Base-by-base conservation (phyloP, 2,329 filamentous ascomycete species). In the Phialemonium atrogriseum region DNA sequence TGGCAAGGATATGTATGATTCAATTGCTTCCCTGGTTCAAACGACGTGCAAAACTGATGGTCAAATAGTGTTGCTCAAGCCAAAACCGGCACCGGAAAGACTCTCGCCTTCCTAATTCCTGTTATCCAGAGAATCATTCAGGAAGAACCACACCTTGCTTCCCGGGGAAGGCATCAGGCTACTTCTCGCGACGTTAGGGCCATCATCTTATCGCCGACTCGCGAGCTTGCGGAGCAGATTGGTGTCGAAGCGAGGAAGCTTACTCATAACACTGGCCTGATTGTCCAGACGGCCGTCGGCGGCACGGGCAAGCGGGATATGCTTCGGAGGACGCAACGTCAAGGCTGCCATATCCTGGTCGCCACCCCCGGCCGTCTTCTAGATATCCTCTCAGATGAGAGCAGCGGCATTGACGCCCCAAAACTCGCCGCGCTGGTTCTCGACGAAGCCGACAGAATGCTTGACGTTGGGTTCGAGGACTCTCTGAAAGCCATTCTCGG, bases 391-490 rank as follows among this genome's bases (percentile, higher is more conserved):
- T 68, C 68, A 4, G 85, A 94, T 48, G 58, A 64, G 0, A 50
- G 53, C 34, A 73, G 68, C 35, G 70, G 74, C 15, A 73, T 94
- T 23, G 62, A 65, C 14, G 83, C 84, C 57, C 87, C 52, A 56
- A 88, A 84, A 55, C 80, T 96, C 66, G 83, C 86, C 55, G 93
- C 91, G 45, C 70, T 98, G 27, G 87, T 96, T 42, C 80, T 98
- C 27, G 91, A 98, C 47, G 91, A 98, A 68, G 91, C 91, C 48
- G 91, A 98, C 60, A 84, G 91, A 47, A 95, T 98, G 84, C 73
- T 98, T 53, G 91, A 98, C 64, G 91, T 94, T 68, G 91, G 84
- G 3, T 89, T 89, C 48, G 66, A 79, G 35, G 64, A 66, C 21
- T 79, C 78, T 34, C 69, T 89, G 30, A 58, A 66, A 30, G 55